Conservation (phyloP, 352 stramenopile genomes). For the Phytophthora lateralis region DNA sequence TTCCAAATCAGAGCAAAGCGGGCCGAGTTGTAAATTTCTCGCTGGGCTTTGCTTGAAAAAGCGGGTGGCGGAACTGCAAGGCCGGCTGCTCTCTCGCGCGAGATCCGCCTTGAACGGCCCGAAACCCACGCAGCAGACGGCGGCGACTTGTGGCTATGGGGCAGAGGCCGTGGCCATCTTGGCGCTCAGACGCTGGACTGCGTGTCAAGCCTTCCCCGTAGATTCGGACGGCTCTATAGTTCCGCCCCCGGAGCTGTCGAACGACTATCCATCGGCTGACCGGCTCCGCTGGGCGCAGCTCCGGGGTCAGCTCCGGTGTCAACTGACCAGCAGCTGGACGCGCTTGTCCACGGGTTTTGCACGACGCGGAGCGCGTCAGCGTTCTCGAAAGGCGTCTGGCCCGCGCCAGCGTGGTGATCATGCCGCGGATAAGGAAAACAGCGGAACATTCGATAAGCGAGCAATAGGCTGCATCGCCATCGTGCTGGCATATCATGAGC, state of each 20-base stretch:
- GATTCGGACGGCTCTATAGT: conserved; percentile 26
- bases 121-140: conserved; percentile 19
- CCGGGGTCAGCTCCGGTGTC: conserved; percentile 14
- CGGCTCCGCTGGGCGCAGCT: conserved; percentile 1
- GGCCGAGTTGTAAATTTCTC: conserved; percentile 28
- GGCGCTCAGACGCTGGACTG: conserved; percentile 7
- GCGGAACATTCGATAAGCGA: conserved; percentile 25
- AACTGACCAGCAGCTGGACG: conserved; percentile 29
- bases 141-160: conserved; percentile 18
- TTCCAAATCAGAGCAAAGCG: conserved; percentile 28
- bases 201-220: conserved; percentile 15
- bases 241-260: conserved; percentile 10
- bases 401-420: background rate
- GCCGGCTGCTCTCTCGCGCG: conserved; percentile 27
- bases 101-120: conserved; percentile 15
- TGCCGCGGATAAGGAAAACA: conserved; percentile 8
- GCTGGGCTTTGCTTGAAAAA: conserved; percentile 30
- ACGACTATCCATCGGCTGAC: conserved; percentile 25
- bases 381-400: conserved; percentile 35
- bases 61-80: conserved; percentile 30
- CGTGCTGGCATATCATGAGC: conserved; percentile 10
- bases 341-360: conserved; percentile 25
- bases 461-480: conserved; percentile 18
- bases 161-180: conserved; percentile 13
- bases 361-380: conserved; percentile 21